A percentile compares a stretch with the other conserved stretches of the same genome.
These are phyloP conservation scores for Aureobasidium sp. DNA, from an alignment of 2,329 filamentous ascomycete species.

Conservation along the genomic window DNA sequence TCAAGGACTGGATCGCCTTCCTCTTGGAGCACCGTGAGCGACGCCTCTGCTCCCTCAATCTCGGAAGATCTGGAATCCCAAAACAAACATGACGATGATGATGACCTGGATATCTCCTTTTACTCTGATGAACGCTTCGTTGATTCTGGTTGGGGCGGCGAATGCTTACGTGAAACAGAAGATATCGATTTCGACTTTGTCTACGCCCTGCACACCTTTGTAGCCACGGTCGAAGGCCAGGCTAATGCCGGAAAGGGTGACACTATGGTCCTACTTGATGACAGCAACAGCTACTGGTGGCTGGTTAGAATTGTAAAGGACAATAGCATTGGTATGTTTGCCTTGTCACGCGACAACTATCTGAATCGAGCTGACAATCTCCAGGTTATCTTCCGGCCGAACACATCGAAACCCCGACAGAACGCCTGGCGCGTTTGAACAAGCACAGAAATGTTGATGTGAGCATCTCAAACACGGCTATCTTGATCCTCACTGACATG, in stretches of 20 bases:
- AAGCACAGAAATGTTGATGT: conserved; percentile 98
- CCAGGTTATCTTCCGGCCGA: conserved; percentile 91
- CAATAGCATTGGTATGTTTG: conserved; percentile 70
- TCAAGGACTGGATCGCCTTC: conserved; percentile 25
- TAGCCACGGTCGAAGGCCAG: conserved; percentile 95
- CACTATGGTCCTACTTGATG: conserved; percentile 95
- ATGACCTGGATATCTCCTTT: conserved; percentile 53
- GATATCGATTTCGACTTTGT: conserved; percentile 99
- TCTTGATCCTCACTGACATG: conserved; percentile 21
- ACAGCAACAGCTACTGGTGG: conserved; percentile 99
- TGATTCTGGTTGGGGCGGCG: conserved; percentile 66
- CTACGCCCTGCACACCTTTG: conserved; percentile 94
- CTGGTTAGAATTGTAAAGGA: conserved; percentile 95
- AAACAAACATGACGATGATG: conserved; percentile 45
- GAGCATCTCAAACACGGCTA: conserved; percentile 36
- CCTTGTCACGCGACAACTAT: neutral
- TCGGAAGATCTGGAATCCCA: conserved; percentile 20
- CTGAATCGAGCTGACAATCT: conserved; percentile 19
- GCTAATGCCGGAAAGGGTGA: conserved; percentile 98
- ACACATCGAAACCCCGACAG: conserved; percentile 96
- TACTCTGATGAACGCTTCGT: conserved; percentile 55
- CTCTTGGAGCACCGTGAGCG: conserved; percentile 27
- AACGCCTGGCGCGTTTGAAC: conserved; percentile 85
- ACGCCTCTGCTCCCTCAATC: conserved; percentile 17
- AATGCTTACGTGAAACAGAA: conserved; percentile 90